phyloP scores from a whole-genome alignment of 2,329 filamentous ascomycete genomes.

The Niveomyces coronatus region DNA sequence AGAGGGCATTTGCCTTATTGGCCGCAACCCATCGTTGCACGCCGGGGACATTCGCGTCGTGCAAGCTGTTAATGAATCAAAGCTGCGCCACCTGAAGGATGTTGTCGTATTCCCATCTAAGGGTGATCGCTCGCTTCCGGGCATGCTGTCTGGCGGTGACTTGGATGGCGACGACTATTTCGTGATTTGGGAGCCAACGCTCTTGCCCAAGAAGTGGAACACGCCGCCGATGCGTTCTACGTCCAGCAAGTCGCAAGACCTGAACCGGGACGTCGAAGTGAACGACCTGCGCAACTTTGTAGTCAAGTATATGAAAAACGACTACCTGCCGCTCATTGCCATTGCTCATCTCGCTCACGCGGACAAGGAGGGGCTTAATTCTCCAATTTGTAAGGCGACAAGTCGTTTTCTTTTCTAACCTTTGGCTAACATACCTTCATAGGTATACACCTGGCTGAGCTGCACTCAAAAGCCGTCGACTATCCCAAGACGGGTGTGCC shows the following conservation, averaged over 20 bases:
- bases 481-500: constrained; percentile 83
- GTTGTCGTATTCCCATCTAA: constrained; percentile 79
- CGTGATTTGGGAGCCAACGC: constrained; percentile 74
- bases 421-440: not conserved
- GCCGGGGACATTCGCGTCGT: constrained; percentile 88
- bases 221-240: constrained; percentile 68
- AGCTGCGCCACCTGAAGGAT: constrained; percentile 68
- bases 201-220: constrained; percentile 64
- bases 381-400: constrained; percentile 49
- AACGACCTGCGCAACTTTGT: constrained; percentile 77
- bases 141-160: constrained; percentile 94
- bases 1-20: constrained; percentile 69
- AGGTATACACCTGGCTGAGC: constrained; percentile 59
- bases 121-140: constrained; percentile 75
- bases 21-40: constrained; percentile 88
- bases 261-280: constrained; percentile 54
- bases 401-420: not conserved
- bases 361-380: constrained; percentile 59
- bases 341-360: constrained; percentile 70
- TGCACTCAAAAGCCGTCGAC: constrained; percentile 90
- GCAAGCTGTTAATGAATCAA: constrained; percentile 63
- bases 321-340: constrained; percentile 71
- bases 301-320: constrained; percentile 85
- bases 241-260: constrained; percentile 42
- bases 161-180: constrained; percentile 95